Evolutionary conservation across 163 green algal species (phyloP).

Genomic region (Chlamydomonas reinhardtii): DNA sequence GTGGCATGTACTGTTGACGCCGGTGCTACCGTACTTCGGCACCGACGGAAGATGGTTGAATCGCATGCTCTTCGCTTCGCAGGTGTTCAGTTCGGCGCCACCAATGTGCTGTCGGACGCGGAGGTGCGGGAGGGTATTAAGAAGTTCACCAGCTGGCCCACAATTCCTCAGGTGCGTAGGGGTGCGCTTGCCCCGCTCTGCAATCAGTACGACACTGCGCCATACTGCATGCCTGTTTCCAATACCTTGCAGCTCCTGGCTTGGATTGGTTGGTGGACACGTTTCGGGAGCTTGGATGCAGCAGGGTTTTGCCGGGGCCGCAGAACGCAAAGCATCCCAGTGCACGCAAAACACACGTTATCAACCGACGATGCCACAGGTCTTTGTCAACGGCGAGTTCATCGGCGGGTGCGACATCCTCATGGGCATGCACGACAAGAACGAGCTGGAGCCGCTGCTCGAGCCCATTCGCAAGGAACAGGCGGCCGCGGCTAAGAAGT

Average conservation of each 20-base stretch:
- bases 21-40: too few relatives aligned
- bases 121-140: constrained; percentile 95
- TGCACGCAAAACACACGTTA: too few relatives aligned
- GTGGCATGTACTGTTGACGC: too few relatives aligned
- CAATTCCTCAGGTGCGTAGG: constrained; percentile 86
- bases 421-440: constrained; percentile 92
- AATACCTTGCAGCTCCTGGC: too few relatives aligned
- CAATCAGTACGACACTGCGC: background rate
- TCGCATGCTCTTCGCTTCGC: too few relatives aligned
- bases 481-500: background rate
- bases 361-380: constrained; percentile 59
- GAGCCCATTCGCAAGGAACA: constrained; percentile 54
- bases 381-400: constrained; percentile 96
- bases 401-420: constrained; percentile 95
- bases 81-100: constrained; percentile 86
- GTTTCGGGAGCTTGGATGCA: too few relatives aligned
- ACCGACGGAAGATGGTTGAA: too few relatives aligned
- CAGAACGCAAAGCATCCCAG: too few relatives aligned
- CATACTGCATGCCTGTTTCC: too few relatives aligned
- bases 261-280: too few relatives aligned
- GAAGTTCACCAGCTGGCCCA: constrained; percentile 95
- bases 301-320: too few relatives aligned
- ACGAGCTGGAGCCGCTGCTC: constrained; percentile 85
- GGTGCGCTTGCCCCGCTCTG: background rate
- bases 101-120: constrained; percentile 93